These are phyloP conservation scores for Blumeria graminis DNA, from an alignment of 2,329 filamentous ascomycete genomes.

Conservation along the genomic window DNA sequence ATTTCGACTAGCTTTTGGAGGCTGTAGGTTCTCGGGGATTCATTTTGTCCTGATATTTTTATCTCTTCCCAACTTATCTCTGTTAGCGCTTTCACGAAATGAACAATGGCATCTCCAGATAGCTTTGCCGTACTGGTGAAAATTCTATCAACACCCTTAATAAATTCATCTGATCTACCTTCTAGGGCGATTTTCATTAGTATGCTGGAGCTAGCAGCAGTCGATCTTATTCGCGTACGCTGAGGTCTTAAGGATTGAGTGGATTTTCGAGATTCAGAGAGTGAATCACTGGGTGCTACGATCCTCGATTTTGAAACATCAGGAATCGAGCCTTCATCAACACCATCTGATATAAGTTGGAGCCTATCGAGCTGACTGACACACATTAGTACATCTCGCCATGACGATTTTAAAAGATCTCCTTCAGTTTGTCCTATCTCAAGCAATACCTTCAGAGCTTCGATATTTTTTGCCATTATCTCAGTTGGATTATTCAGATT, in stretches of 20 bases:
- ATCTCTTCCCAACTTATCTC: slow-evolving; percentile 99
- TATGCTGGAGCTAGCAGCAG: slow-evolving; percentile 23
- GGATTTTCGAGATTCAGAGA: slow-evolving; percentile 32
- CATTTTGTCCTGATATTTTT: slow-evolving; percentile 84
- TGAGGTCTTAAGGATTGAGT: slow-evolving; percentile 28
- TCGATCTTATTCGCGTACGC: slow-evolving; percentile 25
- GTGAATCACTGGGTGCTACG: slow-evolving; percentile 27
- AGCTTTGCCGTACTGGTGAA: slow-evolving; percentile 92
- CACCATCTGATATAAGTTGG: slow-evolving; percentile 81
- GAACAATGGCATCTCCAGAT: slow-evolving; percentile 79
- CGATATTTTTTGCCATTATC: slow-evolving; percentile 88
- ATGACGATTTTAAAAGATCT: slow-evolving; percentile 68
- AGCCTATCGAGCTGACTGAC: slow-evolving; percentile 89
- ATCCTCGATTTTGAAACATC: slow-evolving; percentile 73
- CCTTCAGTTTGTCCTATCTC: slow-evolving; percentile 87
- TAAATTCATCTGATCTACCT: slow-evolving; percentile 75
- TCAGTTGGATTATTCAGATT: slow-evolving; percentile 90
- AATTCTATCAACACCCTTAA: slow-evolving; percentile 81
- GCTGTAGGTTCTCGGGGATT: slow-evolving; percentile 89
- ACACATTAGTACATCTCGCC: slow-evolving; percentile 86
- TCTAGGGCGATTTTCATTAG: slow-evolving; percentile 70
- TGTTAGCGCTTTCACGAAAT: slow-evolving; percentile 77
- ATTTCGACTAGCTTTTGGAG: slow-evolving; percentile 97
- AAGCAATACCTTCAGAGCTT: slow-evolving; percentile 74
- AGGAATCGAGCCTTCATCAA: slow-evolving; percentile 77